These are phyloP conservation scores for Bruguiera gymnorhiza DNA, from an alignment of 345 rosid genomes.

Conservation along the genomic window DNA sequence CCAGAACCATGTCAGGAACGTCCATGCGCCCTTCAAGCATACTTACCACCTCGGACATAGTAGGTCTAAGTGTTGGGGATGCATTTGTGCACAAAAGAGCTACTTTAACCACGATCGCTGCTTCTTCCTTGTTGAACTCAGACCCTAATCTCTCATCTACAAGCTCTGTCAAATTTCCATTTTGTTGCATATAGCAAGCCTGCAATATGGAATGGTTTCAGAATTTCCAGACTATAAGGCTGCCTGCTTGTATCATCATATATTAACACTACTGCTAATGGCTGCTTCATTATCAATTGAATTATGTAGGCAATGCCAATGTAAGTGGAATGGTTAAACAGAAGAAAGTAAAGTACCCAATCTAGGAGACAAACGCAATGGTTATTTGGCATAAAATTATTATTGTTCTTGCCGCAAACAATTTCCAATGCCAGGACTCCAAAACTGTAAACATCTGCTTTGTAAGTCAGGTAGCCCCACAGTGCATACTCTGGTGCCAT, in stretches of 20 bases:
- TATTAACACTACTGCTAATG: too few species aligned
- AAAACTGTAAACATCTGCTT: conserved; percentile 35
- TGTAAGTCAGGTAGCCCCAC: conserved; percentile 28
- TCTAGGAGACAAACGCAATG: conserved; percentile 28
- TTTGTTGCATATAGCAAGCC: conserved; percentile 29
- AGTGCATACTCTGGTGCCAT: conserved; percentile 38
- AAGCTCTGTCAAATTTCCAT: conserved; percentile 15
- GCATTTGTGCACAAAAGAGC: conserved; percentile 29
- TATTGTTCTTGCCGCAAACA: conserved; percentile 26
- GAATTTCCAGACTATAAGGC: too few species aligned
- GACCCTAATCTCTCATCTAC: conserved; percentile 20
- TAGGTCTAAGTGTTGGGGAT: conserved; percentile 23
- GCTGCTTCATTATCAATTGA: background rate
- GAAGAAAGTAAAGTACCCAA: conserved; percentile 19
- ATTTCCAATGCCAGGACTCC: conserved; percentile 29
- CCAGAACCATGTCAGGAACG: conserved; percentile 15
- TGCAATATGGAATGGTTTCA: background rate
- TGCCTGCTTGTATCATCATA: too few species aligned
- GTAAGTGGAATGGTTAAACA: background rate
- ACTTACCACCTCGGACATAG: conserved; percentile 28
- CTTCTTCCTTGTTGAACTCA: conserved; percentile 15
- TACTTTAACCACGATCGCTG: conserved; percentile 23
- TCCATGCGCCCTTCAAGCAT: conserved; percentile 23
- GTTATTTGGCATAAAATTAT: conserved; percentile 16
- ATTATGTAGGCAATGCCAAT: background rate